These are phyloP conservation scores for Kwoniella newhampshirensis DNA, from an alignment of 768 basidiomycete genomes.

Conservation along the genomic window DNA sequence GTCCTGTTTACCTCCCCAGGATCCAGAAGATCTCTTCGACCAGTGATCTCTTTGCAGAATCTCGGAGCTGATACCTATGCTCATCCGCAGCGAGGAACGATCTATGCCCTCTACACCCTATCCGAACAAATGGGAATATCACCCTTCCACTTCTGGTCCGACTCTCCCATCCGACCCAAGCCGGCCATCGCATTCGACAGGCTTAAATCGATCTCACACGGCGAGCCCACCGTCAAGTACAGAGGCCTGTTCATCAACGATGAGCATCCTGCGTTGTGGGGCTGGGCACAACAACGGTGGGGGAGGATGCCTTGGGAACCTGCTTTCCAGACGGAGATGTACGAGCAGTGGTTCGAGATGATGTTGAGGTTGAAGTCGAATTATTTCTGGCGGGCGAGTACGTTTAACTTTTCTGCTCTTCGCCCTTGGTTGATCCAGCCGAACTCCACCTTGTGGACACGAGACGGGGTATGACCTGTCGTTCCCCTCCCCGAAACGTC, in stretches of 20 bases:
- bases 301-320: conserved; percentile 64
- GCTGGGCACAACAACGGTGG: conserved; percentile 70
- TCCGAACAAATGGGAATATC: conserved; percentile 68
- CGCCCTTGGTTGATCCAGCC: too few relatives aligned
- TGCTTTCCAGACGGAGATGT: conserved; percentile 61
- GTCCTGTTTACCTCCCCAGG: too few relatives aligned
- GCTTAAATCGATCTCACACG: conserved; percentile 58
- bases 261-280: conserved; percentile 69
- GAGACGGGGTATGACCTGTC: too few relatives aligned
- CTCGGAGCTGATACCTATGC: background rate
- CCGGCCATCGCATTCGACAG: conserved; percentile 56
- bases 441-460: too few relatives aligned
- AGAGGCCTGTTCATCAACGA: conserved; percentile 74
- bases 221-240: conserved; percentile 67
- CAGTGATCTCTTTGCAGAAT: background rate
- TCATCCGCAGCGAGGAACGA: conserved; percentile 60
- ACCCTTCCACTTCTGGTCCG: conserved; percentile 65
- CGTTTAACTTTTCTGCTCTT: too few relatives aligned
- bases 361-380: conserved; percentile 68
- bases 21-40: background rate
- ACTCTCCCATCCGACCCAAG: conserved; percentile 63
- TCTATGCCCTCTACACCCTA: conserved; percentile 67
- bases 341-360: conserved; percentile 59
- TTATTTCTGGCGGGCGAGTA: conserved; percentile 65
- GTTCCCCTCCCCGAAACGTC: too few relatives aligned